These are phyloP conservation scores for Alternaria infectoria DNA, from an alignment of 2,329 filamentous ascomycete genomes.

Conservation along the genomic window DNA sequence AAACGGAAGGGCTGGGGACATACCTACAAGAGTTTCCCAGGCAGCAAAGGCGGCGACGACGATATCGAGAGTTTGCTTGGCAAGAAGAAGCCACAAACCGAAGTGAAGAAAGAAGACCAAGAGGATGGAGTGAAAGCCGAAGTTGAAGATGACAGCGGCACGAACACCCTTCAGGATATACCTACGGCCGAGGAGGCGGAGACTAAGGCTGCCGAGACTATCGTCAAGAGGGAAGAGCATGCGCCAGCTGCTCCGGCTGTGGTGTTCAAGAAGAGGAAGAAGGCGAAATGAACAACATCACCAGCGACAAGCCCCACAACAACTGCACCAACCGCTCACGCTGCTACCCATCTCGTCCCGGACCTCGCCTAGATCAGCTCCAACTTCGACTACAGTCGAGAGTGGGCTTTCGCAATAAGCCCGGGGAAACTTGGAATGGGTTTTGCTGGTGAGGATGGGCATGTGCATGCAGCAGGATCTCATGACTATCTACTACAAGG, in stretches of 20 bases:
- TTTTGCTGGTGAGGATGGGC: not conserved
- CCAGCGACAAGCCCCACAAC: not conserved
- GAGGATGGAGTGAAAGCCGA: conserved; percentile 26
- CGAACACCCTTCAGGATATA: conserved; percentile 30
- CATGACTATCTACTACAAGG: not conserved
- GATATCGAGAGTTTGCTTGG: conserved; percentile 69
- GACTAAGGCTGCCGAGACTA: conserved; percentile 19
- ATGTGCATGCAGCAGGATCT: not conserved
- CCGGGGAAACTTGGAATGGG: not conserved
- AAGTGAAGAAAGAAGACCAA: conserved; percentile 54
- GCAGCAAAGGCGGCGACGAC: conserved; percentile 59
- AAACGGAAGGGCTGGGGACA: conserved; percentile 54
- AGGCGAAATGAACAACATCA: conserved; percentile 51
- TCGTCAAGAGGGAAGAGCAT: conserved; percentile 30
- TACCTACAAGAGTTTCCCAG: conserved; percentile 54
- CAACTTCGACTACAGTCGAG: too few species aligned
- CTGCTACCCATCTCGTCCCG: not conserved
- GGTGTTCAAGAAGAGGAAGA: conserved; percentile 84
- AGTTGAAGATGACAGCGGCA: conserved; percentile 21
- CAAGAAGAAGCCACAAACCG: conserved; percentile 37
- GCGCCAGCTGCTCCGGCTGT: conserved; percentile 53
- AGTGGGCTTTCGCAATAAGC: not conserved
- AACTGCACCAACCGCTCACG: not conserved
- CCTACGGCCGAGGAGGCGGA: conserved; percentile 37
- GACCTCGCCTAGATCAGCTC: not conserved